phyloP scores from a whole-genome alignment of 2,329 filamentous ascomycete genomes.

The Thelonectria blattea region DNA sequence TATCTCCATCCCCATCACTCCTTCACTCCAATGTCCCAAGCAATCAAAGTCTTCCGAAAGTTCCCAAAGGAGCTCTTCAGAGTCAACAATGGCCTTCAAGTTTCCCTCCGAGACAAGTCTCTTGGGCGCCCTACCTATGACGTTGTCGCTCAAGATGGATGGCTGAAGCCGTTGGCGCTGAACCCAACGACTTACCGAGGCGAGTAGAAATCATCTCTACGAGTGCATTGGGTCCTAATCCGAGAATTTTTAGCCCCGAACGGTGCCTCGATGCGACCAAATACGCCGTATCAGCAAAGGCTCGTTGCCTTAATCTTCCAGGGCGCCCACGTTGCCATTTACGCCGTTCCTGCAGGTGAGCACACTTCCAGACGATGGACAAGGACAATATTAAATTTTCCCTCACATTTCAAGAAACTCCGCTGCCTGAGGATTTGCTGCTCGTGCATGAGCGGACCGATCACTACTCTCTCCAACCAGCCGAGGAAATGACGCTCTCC shows the following conservation, averaged over 20 bases:
- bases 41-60: background rate
- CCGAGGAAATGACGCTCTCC: constrained; percentile 16
- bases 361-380: no score
- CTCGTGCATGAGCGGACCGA: constrained; percentile 34
- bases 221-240: background rate
- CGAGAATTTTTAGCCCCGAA: constrained; percentile 25
- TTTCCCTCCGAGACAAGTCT: background rate
- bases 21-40: background rate
- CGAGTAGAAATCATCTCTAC: background rate
- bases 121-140: constrained; percentile 9
- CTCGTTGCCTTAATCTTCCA: constrained; percentile 23
- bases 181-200: constrained; percentile 8
- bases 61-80: constrained; percentile 19
- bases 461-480: constrained; percentile 33
- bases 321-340: constrained; percentile 23
- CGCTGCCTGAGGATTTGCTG: constrained; percentile 26
- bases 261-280: constrained; percentile 30
- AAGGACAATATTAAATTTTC: background rate
- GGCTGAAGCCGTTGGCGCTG: constrained; percentile 13
- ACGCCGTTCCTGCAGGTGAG: constrained; percentile 24
- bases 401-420: constrained; percentile 21
- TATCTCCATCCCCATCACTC: background rate
- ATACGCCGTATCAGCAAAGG: constrained; percentile 28
- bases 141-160: constrained; percentile 5
- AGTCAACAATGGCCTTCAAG: constrained; percentile 6